These are phyloP conservation scores for Penicillium arizonense DNA, from an alignment of 495 filamentous ascomycete species.

Conservation along the genomic window DNA sequence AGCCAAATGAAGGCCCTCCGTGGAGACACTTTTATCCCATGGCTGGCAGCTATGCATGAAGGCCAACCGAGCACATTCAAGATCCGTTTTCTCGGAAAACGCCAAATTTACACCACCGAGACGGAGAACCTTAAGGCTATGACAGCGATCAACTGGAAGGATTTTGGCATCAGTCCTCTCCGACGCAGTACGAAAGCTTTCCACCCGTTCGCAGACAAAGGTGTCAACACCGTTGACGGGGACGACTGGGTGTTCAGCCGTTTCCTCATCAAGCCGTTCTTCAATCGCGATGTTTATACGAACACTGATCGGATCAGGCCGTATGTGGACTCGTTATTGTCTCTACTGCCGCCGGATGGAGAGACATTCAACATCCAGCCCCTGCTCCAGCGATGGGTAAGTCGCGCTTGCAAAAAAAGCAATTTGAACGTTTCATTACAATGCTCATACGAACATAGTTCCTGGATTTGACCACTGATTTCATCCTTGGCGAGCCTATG, in stretches of 20 bases:
- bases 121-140: no score
- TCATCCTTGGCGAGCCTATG: constrained; percentile 7
- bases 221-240: constrained; percentile 12
- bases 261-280: constrained; percentile 11
- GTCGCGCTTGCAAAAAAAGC: no score
- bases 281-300: neutral
- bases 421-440: no score
- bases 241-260: constrained; percentile 8
- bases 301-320: neutral
- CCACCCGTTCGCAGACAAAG: constrained; percentile 11
- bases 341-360: neutral
- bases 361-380: constrained; percentile 8
- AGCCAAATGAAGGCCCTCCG: no score
- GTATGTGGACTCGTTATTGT: constrained; percentile 2
- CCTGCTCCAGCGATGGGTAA: constrained; percentile 7
- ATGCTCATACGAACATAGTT: no score
- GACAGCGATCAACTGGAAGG: constrained; percentile 11
- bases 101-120: no score
- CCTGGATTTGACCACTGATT: constrained; percentile 6
- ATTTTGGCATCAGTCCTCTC: constrained; percentile 6
- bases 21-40: no score
- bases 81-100: no score
- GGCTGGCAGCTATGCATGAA: no score
- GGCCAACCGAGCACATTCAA: no score
- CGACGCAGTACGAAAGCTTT: constrained; percentile 1